phyloP scores from a whole-genome alignment of 805 yeast genomes.

The Wickerhamomyces chaumierensis region DNA sequence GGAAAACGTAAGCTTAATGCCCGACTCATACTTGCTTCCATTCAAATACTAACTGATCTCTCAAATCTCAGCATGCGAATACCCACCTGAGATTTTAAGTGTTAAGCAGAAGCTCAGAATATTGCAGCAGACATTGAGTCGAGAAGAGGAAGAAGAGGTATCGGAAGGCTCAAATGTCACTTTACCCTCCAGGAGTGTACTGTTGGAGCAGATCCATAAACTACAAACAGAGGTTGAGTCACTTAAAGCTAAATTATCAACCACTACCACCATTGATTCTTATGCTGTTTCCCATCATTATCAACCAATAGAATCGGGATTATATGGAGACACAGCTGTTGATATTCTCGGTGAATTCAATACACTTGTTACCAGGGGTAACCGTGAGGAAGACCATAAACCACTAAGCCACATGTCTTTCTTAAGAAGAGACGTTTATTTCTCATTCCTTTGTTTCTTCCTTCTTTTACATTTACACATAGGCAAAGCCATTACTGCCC shows the following conservation, averaged over 20 bases:
- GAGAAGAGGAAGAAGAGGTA: slow-evolving; percentile 2
- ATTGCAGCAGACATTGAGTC: neutral
- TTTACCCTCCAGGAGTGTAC: neutral
- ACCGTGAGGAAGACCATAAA: slow-evolving; percentile 15
- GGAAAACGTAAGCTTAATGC: slow-evolving; percentile 7
- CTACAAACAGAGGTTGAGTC: neutral
- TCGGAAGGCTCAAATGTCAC: neutral
- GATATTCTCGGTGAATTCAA: slow-evolving; percentile 9
- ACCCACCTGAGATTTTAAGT: neutral
- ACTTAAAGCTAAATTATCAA: neutral
- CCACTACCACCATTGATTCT: neutral
- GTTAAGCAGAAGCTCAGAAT: neutral
- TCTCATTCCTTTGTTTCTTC: slow-evolving; percentile 9
- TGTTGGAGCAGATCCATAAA: neutral
- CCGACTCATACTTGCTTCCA: neutral
- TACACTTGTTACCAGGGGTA: slow-evolving; percentile 7
- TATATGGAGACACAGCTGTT: no score
- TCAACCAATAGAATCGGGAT: no score
- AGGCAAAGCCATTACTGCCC: slow-evolving; percentile 1
- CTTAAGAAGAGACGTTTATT: slow-evolving; percentile 11
- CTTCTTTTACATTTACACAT: slow-evolving; percentile 6
- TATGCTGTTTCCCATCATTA: neutral
- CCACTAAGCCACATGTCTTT: slow-evolving; percentile 10
- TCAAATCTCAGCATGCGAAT: slow-evolving; percentile 5
- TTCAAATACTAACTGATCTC: neutral